Evolutionary conservation across 768 basidiomycete species (phyloP).

Genomic region (Peribolospora baueri): DNA sequence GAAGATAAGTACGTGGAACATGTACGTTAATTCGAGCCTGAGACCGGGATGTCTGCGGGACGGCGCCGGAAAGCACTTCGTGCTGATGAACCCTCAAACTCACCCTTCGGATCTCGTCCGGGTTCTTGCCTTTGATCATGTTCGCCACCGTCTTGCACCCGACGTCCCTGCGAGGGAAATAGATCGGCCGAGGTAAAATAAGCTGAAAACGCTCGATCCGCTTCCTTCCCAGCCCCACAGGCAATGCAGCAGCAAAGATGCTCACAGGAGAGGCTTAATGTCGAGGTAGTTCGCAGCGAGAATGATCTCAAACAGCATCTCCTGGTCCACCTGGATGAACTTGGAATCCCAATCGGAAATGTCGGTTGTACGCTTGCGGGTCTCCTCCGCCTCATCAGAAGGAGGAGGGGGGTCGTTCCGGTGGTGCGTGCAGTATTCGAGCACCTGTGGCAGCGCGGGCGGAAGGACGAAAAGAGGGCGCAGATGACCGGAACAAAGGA

Average conservation of each 20-base stretch:
- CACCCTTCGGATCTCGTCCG: slow-evolving; percentile 93
- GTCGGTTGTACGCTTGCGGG: slow-evolving; percentile 90
- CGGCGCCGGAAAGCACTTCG: slow-evolving; percentile 13
- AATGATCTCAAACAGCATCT: slow-evolving; percentile 99
- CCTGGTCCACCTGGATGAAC: slow-evolving; percentile 95
- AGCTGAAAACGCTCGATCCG: not conserved
- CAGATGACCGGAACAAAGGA: not conserved
- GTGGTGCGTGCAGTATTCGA: slow-evolving; percentile 99
- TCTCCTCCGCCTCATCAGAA: slow-evolving; percentile 49
- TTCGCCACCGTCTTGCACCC: slow-evolving; percentile 98
- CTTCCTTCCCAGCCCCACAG: not conserved
- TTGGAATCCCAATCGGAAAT: slow-evolving; percentile 99
- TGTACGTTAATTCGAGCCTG: not conserved
- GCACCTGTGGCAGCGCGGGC: slow-evolving; percentile 34
- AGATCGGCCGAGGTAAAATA: not conserved
- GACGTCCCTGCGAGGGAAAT: slow-evolving; percentile 39
- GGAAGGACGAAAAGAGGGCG: slow-evolving; percentile 1
- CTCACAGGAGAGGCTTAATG: slow-evolving; percentile 90
- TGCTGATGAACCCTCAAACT: not conserved
- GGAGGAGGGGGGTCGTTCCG: slow-evolving; percentile 85
- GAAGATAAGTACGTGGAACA: not conserved
- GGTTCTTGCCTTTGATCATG: slow-evolving; percentile 99
- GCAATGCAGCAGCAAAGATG: not conserved
- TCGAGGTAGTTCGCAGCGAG: slow-evolving; percentile 98
- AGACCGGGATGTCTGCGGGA: not conserved